These are phyloP conservation scores for Talaromyces nanjingensis DNA, from an alignment of 495 filamentous ascomycete species.

Conservation along the genomic window DNA sequence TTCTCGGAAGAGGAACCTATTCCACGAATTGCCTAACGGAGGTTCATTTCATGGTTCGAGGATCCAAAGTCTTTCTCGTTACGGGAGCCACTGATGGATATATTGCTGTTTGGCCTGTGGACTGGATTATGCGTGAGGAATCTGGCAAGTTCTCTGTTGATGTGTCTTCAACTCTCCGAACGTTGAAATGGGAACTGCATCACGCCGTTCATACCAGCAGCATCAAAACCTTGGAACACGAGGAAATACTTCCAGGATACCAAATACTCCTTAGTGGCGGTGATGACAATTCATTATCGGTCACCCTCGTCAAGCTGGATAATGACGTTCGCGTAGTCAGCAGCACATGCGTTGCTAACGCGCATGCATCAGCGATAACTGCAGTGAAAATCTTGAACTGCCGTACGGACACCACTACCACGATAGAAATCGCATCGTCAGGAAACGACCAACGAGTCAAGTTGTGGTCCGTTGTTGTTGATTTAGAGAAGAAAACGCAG, in stretches of 20 bases:
- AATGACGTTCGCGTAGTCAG: constrained; percentile 13
- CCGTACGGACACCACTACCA: constrained; percentile 7
- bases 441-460: constrained; percentile 81
- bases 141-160: constrained; percentile 34
- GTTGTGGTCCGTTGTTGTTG: constrained; percentile 52
- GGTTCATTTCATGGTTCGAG: constrained; percentile 41
- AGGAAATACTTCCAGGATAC: constrained; percentile 19
- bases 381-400: constrained; percentile 45
- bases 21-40: constrained; percentile 77
- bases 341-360: constrained; percentile 56
- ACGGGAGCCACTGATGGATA: constrained; percentile 60
- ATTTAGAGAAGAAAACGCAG: constrained; percentile 23
- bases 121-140: constrained; percentile 32
- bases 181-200: constrained; percentile 26
- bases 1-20: constrained; percentile 56
- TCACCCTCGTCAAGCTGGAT: constrained; percentile 39
- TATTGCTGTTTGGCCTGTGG: constrained; percentile 47
- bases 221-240: constrained; percentile 50
- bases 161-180: neutral
- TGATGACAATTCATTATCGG: constrained; percentile 71
- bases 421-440: constrained; percentile 47
- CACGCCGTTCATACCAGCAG: constrained; percentile 65
- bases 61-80: constrained; percentile 31
- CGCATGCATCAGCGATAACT: constrained; percentile 77
- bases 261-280: constrained; percentile 66